A percentile compares a stretch with the other conserved stretches of the same genome.
Evolutionary conservation across 179 eudicot genomes (phyloP).

Genomic region (Beta lomatogona): DNA sequence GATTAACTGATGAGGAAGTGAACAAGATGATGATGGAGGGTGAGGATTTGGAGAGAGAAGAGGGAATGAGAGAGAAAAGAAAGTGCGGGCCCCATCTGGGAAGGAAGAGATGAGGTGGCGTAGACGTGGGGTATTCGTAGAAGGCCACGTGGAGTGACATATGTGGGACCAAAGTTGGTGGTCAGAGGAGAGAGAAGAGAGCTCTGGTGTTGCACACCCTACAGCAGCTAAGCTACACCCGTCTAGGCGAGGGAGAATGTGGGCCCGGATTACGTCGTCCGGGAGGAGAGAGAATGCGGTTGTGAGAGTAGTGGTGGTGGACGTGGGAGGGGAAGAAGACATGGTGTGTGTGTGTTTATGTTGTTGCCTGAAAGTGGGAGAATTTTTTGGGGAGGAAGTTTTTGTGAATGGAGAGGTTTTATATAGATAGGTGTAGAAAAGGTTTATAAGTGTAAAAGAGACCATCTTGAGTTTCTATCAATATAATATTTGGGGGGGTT

Average conservation of each 20-base stretch:
- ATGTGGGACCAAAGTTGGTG: conserved; percentile 55
- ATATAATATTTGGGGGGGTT: too few species aligned
- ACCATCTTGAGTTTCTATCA: neutral
- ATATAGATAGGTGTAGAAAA: neutral
- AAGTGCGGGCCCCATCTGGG: conserved; percentile 54
- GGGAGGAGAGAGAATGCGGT: conserved; percentile 31
- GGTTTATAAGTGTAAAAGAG: neutral
- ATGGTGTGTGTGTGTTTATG: neutral
- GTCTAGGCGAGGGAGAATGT: conserved; percentile 68
- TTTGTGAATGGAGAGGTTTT: neutral
- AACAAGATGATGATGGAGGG: conserved; percentile 30
- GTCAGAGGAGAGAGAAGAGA: conserved; percentile 52
- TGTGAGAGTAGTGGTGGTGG: neutral
- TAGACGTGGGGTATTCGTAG: conserved; percentile 50
- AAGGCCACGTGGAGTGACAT: conserved; percentile 79
- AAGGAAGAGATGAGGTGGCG: conserved; percentile 53
- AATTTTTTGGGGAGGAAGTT: neutral
- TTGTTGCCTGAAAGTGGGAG: neutral
- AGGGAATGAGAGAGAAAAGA: conserved; percentile 72
- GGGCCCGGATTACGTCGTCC: conserved; percentile 44
- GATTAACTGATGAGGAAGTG: conserved; percentile 29
- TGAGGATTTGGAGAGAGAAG: conserved; percentile 36
- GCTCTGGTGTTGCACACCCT: conserved; percentile 55
- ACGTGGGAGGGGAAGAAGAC: neutral
- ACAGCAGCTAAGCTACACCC: conserved; percentile 65